These are phyloP conservation scores for Blastobotrys parvus DNA, from an alignment of 805 yeast species.

Conservation along the genomic window DNA sequence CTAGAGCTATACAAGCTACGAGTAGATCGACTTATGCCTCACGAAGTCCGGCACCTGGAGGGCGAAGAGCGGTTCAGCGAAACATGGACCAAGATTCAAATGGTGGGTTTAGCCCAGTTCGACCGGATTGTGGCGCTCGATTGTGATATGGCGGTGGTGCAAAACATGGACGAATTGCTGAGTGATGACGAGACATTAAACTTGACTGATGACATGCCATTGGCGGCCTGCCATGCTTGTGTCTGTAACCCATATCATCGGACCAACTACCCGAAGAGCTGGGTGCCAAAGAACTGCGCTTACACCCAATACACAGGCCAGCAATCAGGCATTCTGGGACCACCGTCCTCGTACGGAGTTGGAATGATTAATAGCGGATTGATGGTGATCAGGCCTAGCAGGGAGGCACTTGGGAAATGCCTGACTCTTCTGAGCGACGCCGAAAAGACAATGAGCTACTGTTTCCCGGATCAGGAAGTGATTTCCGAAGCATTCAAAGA, in stretches of 20 bases:
- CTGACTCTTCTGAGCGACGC: constrained; percentile 34
- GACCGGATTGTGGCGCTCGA: constrained; percentile 50
- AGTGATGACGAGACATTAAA: constrained; percentile 22
- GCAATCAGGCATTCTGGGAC: constrained; percentile 29
- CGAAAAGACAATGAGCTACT: constrained; percentile 34
- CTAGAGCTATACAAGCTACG: constrained; percentile 36
- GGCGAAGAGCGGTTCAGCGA: constrained; percentile 48
- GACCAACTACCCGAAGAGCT: constrained; percentile 45
- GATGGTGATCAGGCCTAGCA: constrained; percentile 40
- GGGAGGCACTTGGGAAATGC: constrained; percentile 33
- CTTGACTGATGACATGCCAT: constrained; percentile 14
- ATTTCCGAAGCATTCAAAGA: constrained; percentile 45
- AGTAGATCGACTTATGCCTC: constrained; percentile 39
- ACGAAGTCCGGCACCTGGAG: constrained; percentile 31
- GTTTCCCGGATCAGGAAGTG: constrained; percentile 52
- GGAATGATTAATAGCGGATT: constrained; percentile 54
- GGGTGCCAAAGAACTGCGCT: constrained; percentile 45
- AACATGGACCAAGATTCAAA: constrained; percentile 55
- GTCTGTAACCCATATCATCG: constrained; percentile 50
- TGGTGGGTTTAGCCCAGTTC: constrained; percentile 42
- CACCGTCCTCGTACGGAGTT: constrained; percentile 35
- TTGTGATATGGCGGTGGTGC: constrained; percentile 49
- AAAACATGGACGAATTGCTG: constrained; percentile 55
- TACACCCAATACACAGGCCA: constrained; percentile 30
- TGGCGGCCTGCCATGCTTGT: constrained; percentile 56